Evolutionary conservation across 441 rosid genomes (phyloP).

Genomic region (Gossypium schwendimanii): DNA sequence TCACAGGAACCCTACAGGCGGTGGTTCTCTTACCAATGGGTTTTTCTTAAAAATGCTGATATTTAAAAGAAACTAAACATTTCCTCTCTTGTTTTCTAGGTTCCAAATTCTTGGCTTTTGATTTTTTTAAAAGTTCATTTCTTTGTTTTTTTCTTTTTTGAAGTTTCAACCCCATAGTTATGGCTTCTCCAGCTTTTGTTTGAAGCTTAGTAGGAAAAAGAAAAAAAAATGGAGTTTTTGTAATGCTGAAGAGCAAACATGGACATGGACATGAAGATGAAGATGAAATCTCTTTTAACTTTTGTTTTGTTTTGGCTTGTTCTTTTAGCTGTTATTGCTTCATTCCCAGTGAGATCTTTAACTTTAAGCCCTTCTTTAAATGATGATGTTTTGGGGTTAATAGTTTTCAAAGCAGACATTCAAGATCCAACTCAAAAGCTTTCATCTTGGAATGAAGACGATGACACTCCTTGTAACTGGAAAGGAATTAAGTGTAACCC

Average conservation of each 20-base stretch:
- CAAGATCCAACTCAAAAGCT: slow-evolving; percentile 53
- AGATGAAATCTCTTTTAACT: slow-evolving; percentile 21
- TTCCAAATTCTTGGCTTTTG: not conserved
- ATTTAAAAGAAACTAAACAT: not conserved
- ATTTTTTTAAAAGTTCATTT: not conserved
- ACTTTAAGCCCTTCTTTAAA: slow-evolving; percentile 70
- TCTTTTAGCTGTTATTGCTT: slow-evolving; percentile 28
- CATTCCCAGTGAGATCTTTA: slow-evolving; percentile 46
- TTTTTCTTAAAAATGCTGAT: not conserved
- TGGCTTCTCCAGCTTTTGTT: not conserved
- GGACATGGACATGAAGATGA: slow-evolving; percentile 19
- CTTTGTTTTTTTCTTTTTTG: not conserved
- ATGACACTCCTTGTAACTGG: slow-evolving; percentile 54
- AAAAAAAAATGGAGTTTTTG: slow-evolving; percentile 16
- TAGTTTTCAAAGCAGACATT: slow-evolving; percentile 61
- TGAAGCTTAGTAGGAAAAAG: slow-evolving; percentile 5
- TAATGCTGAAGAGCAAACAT: slow-evolving; percentile 5
- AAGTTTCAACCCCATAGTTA: too few species aligned
- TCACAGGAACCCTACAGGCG: slow-evolving; percentile 8
- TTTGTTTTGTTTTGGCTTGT: slow-evolving; percentile 26
- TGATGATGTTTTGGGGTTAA: slow-evolving; percentile 87
- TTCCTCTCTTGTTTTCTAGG: not conserved
- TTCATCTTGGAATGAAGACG: slow-evolving; percentile 59
- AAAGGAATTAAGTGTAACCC: slow-evolving; percentile 55
- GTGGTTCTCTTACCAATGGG: not conserved